phyloP scores from a whole-genome alignment of 2,329 filamentous ascomycete genomes.

The Phaeosphaeriaceae sp. region DNA sequence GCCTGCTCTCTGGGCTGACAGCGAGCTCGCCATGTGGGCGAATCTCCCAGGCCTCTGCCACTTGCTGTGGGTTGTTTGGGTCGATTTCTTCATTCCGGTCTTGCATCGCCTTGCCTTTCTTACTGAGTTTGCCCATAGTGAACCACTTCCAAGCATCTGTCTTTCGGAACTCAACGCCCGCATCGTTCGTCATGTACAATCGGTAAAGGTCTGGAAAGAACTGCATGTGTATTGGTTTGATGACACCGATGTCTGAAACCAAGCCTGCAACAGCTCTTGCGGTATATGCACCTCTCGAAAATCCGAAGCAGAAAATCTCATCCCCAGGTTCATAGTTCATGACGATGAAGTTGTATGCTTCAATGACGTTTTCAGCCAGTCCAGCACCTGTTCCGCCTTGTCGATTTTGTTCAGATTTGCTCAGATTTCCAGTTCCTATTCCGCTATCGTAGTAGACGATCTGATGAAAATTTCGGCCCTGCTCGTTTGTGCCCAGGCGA shows the following conservation, averaged over 20 bases:
- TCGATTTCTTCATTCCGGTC: conserved; percentile 16
- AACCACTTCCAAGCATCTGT: conserved; percentile 39
- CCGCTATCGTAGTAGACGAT: conserved; percentile 47
- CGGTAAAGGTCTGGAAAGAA: conserved; percentile 54
- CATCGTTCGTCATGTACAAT: conserved; percentile 40
- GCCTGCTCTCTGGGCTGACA: conserved; percentile 27
- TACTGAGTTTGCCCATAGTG: conserved; percentile 44
- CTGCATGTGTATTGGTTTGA: conserved; percentile 53
- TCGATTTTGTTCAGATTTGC: conserved; percentile 27
- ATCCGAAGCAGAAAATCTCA: conserved; percentile 56
- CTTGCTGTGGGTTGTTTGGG: conserved; percentile 28
- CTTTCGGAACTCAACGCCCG: conserved; percentile 31
- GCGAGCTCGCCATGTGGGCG: conserved; percentile 33
- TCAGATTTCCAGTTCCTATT: conserved; percentile 42
- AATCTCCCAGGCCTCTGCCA: conserved; percentile 45
- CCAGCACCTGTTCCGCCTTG: conserved; percentile 54
- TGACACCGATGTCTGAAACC: conserved; percentile 54
- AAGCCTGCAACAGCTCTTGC: conserved; percentile 52
- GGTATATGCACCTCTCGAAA: conserved; percentile 56
- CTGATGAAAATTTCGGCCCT: conserved; percentile 41
- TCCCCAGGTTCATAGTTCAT: conserved; percentile 58
- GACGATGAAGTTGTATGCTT: conserved; percentile 59
- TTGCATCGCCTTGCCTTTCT: conserved; percentile 23
- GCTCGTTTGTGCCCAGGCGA: conserved; percentile 33
- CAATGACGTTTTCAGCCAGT: conserved; percentile 56